Evolutionary conservation across 1,284 basidiomycete species (phyloP).

Genomic region (Sanghuangporus sanghuang): DNA sequence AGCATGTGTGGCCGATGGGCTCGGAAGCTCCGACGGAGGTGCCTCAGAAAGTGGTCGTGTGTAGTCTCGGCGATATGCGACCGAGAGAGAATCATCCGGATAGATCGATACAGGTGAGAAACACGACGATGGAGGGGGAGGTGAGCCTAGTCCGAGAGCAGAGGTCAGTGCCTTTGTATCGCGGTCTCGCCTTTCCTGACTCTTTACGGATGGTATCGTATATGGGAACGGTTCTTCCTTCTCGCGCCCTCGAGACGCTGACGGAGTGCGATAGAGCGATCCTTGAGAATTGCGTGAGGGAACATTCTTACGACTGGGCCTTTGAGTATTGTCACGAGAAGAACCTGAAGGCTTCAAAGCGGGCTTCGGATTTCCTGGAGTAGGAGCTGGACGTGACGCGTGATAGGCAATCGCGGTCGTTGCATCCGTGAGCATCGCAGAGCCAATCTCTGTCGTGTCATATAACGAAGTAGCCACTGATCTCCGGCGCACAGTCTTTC

Average conservation of each 20-base stretch:
- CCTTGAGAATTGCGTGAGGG: neutral
- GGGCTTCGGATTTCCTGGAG: slow-evolving; percentile 10
- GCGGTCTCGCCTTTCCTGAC: slow-evolving; percentile 39
- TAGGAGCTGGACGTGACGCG: slow-evolving; percentile 15
- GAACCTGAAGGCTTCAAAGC: slow-evolving; percentile 8
- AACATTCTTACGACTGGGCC: neutral
- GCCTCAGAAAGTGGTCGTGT: slow-evolving; percentile 18
- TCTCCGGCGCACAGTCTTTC: slow-evolving; percentile 3
- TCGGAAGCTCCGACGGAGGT: slow-evolving; percentile 14
- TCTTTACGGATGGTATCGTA: slow-evolving; percentile 33
- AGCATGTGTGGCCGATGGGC: slow-evolving; percentile 33
- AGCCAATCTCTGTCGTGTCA: slow-evolving; percentile 1
- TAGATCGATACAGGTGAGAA: slow-evolving; percentile 54
- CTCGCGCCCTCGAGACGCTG: slow-evolving; percentile 24
- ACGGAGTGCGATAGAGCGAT: slow-evolving; percentile 20
- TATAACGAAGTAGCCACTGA: slow-evolving; percentile 6
- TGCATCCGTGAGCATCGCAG: slow-evolving; percentile 10
- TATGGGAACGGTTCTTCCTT: slow-evolving; percentile 26
- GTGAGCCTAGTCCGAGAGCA: slow-evolving; percentile 43
- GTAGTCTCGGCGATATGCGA: slow-evolving; percentile 38
- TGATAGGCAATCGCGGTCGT: slow-evolving; percentile 9
- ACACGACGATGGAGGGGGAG: slow-evolving; percentile 25
- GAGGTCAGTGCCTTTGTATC: slow-evolving; percentile 49
- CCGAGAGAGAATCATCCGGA: slow-evolving; percentile 66
- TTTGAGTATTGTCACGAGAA: slow-evolving; percentile 6